A percentile compares a stretch with the other conserved stretches of the same genome.
These are phyloP conservation scores for Casuarina equisetifolia DNA, from an alignment of 306 rosid species.

Conservation along the genomic window DNA sequence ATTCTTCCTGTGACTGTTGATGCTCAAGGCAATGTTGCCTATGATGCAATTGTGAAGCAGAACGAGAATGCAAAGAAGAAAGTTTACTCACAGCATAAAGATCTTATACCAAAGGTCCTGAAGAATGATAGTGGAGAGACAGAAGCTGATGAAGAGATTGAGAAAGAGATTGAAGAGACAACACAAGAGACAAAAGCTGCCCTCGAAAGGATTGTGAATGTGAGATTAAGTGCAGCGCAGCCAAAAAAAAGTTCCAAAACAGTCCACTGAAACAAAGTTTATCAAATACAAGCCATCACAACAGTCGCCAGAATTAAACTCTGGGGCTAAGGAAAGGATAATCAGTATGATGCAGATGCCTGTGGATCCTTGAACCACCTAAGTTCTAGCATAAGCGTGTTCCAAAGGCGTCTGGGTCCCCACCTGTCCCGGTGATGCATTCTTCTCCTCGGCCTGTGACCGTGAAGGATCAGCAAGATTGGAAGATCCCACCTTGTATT, in stretches of 20 bases:
- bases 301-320: constrained; percentile 76
- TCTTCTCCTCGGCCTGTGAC: constrained; percentile 93
- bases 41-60: constrained; percentile 86
- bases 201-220: constrained; percentile 77
- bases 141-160: constrained; percentile 52
- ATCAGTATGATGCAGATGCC: constrained; percentile 94
- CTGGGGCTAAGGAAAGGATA: constrained; percentile 87
- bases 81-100: constrained; percentile 77
- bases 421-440: constrained; percentile 92
- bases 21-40: constrained; percentile 74
- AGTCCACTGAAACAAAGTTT: constrained; percentile 62
- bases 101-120: constrained; percentile 66
- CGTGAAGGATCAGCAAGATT: constrained; percentile 87
- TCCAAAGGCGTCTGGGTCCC: constrained; percentile 85
- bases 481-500: constrained; percentile 56
- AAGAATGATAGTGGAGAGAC: constrained; percentile 49
- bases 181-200: constrained; percentile 79
- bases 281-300: constrained; percentile 89
- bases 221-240: constrained; percentile 38
- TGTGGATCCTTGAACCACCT: constrained; percentile 91
- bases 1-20: constrained; percentile 88
- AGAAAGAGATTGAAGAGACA: constrained; percentile 73
- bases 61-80: constrained; percentile 77
- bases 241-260: constrained; percentile 83
- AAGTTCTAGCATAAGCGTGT: constrained; percentile 94